phyloP scores from a whole-genome alignment of 2,329 filamentous ascomycete species.

The Paraphoma chrysanthemicola region DNA sequence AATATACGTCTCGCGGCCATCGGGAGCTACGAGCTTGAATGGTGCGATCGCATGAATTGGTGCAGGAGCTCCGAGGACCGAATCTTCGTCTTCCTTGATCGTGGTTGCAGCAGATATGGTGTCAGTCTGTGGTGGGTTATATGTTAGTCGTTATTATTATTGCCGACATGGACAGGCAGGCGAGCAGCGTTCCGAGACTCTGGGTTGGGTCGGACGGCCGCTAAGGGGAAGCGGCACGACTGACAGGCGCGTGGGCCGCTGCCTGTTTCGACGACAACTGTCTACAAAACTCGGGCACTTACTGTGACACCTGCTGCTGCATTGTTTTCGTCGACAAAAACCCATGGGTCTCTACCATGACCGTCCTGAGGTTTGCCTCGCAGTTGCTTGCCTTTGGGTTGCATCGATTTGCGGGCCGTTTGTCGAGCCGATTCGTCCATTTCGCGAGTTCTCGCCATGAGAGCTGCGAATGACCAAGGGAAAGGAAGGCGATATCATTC shows the following conservation, averaged over 20 bases:
- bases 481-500: not conserved
- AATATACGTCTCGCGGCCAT: conserved; percentile 27
- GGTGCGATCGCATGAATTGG: conserved; percentile 21
- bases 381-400: not conserved
- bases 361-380: not conserved
- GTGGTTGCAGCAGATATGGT: not conserved
- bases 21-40: conserved; percentile 23
- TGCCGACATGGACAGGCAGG: conserved; percentile 5
- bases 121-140: not conserved
- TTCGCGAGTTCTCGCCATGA: conserved; percentile 14
- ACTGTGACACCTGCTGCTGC: conserved; percentile 2
- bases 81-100: conserved; percentile 2
- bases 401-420: not conserved
- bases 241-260: conserved; percentile 13
- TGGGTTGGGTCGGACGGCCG: conserved; percentile 14
- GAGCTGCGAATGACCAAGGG: conserved; percentile 9
- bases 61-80: conserved; percentile 19
- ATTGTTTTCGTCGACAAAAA: not conserved
- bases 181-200: not conserved
- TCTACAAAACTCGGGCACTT: conserved; percentile 1
- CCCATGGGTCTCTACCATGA: conserved; percentile 6
- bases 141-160: not conserved
- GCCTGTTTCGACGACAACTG: conserved; percentile 22
- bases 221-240: conserved; percentile 13
- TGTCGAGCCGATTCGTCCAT: not conserved